Conservation (phyloP, 2,329 filamentous ascomycete genomes). For the Phyllosticta citrichinensis region DNA sequence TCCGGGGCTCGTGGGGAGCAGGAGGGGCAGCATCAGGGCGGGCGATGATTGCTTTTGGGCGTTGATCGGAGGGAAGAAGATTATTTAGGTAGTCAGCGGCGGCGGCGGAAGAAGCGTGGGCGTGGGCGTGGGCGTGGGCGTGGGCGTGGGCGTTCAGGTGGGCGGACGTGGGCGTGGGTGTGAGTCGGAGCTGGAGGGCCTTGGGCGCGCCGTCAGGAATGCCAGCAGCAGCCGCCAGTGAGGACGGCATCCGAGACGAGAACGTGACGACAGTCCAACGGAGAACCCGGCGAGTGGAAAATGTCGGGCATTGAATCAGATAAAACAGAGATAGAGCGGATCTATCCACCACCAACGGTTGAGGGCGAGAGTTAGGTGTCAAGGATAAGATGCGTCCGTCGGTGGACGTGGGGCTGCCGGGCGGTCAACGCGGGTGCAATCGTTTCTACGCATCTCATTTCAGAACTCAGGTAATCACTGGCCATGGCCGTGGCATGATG, state of each 20-base stretch:
- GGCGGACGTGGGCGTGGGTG: background rate
- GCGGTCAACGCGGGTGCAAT: too few species aligned
- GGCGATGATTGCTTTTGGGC: conserved; percentile 5
- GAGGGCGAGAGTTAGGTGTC: background rate
- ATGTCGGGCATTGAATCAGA: background rate
- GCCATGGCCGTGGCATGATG: too few species aligned
- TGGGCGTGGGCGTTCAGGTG: background rate
- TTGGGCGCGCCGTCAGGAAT: background rate
- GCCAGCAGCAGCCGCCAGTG: background rate
- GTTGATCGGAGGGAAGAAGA: background rate
- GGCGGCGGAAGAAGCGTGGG: background rate
- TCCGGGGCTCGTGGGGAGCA: background rate
- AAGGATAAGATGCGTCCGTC: background rate
- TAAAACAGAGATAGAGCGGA: background rate
- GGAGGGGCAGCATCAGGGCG: conserved; percentile 5
- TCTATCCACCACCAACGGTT: background rate
- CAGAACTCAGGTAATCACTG: too few species aligned
- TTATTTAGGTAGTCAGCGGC: background rate
- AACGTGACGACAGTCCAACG: background rate
- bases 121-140: background rate
- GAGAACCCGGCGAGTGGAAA: background rate
- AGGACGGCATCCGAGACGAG: background rate
- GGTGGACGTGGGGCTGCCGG: background rate
- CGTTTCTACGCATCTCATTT: too few species aligned
- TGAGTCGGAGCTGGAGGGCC: background rate